Evolutionary conservation across 2,329 filamentous ascomycete species (phyloP).

Genomic region (Mycosphaerella sp.): DNA sequence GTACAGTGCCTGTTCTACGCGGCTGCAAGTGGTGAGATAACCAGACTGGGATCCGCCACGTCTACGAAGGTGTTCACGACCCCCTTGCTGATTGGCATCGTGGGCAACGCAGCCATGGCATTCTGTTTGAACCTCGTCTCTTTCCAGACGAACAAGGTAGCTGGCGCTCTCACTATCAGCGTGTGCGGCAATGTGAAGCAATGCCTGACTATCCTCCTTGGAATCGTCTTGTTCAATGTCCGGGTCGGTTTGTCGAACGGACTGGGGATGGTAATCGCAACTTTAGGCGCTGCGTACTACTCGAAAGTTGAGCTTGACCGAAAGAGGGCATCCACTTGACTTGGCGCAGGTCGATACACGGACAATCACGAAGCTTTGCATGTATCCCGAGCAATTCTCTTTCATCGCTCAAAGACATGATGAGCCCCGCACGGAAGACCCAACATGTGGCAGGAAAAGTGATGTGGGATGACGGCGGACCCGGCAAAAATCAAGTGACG

Average conservation of each 20-base stretch:
- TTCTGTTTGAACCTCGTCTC: slow-evolving; percentile 36
- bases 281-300: slow-evolving; percentile 53
- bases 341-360: neutral
- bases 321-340: slow-evolving; percentile 30
- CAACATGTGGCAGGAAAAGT: neutral
- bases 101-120: slow-evolving; percentile 33
- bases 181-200: slow-evolving; percentile 38
- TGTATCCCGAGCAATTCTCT: too few relatives aligned
- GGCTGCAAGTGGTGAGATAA: slow-evolving; percentile 37
- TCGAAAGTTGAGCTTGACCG: slow-evolving; percentile 53
- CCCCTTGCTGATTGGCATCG: slow-evolving; percentile 23
- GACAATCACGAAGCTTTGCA: neutral
- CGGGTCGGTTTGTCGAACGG: slow-evolving; percentile 43
- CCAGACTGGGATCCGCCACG: slow-evolving; percentile 16
- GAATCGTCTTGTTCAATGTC: slow-evolving; percentile 36
- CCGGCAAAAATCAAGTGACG: neutral
- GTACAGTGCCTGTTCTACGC: slow-evolving; percentile 22
- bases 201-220: slow-evolving; percentile 34
- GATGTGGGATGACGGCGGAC: neutral
- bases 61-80: slow-evolving; percentile 25
- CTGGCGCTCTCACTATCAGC: slow-evolving; percentile 35
- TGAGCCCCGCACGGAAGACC: too few relatives aligned
- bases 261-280: slow-evolving; percentile 50
- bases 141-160: slow-evolving; percentile 37
- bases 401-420: too few relatives aligned